Percentiles rank a stretch among this genome's conserved stretches.
phyloP scores from a whole-genome alignment of 345 rosid species.

The Eucalyptus pumila region DNA sequence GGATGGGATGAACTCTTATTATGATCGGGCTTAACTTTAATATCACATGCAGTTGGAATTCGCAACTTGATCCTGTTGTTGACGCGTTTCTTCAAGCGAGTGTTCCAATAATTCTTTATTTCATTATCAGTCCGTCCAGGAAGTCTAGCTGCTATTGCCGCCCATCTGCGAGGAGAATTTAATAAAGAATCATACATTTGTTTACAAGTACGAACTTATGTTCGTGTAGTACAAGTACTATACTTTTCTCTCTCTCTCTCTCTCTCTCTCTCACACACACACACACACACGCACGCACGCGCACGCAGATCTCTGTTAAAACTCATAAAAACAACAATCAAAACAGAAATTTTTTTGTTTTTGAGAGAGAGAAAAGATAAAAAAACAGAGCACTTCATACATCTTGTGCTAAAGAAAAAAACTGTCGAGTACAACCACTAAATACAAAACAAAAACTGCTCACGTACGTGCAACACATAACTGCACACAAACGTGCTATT shows the following conservation, averaged over 20 bases:
- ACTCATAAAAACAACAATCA: no score
- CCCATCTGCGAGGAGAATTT: background rate
- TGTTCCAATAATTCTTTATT: slow-evolving; percentile 3
- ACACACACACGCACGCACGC: no score
- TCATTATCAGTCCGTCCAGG: slow-evolving; percentile 3
- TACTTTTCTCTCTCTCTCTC: background rate
- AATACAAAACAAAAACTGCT: no score
- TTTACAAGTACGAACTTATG: background rate
- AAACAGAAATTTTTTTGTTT: no score
- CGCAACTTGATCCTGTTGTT: background rate
- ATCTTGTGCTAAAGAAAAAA: no score
- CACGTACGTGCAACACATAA: no score
- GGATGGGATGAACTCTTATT: background rate
- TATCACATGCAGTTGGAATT: background rate
- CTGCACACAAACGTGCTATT: no score
- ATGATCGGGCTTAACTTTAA: background rate
- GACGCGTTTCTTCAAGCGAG: background rate
- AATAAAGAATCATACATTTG: background rate
- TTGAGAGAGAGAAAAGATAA: no score
- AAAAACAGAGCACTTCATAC: no score
- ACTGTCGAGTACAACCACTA: no score
- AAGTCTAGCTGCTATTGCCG: background rate
- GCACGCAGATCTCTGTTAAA: background rate
- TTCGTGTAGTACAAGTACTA: background rate
- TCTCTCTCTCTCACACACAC: background rate